Evolutionary conservation across 768 basidiomycete genomes (phyloP), one percentile per base, ranked within the genome.

Genomic region (Tulasnella sp.): DNA sequence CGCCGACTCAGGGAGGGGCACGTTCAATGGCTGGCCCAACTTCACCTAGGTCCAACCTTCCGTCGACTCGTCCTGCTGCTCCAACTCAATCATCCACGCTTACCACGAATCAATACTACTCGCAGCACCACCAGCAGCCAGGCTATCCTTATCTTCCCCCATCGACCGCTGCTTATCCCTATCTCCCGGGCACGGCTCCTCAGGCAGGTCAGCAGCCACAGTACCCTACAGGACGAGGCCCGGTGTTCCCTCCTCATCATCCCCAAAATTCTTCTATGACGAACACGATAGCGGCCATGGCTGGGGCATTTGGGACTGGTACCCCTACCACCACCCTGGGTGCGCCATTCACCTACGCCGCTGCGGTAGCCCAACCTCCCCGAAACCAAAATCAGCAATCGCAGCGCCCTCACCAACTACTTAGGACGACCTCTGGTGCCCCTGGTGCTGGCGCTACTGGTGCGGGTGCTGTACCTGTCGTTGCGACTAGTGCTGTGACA

Each of bases 81-180:
- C 21, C 48, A 6, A 31, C 48, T 7, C n/a, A n/a, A n/a, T n/a
- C n/a, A n/a, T n/a, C n/a, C n/a, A 27, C 23, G 27, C 6, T 27
- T 7, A 31, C 41, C 7, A n/a, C 17, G 27, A n/a, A 43, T n/a
- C 41, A 43, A 17, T 25, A 43, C 17, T 43, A 43, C 41, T n/a
- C 41, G 41, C 27, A 25, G 41, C 27, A 43, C 27, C 41, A 43
- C 17, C 41, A 43, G 41, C 52, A 54, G 21, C 41, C 55, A 34
- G 55, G 55, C 3, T 57, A 57, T 37, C 55, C 55, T 8, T 57
- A 57, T 34, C 35, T 57, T 19, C 55, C 55, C 9, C 31, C 40
- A 2, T 25, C 40, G n/a, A 29, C 39, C 8, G 31, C 54, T 27
- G n/a, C n/a, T n/a, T n/a, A n/a, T n/a, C n/a, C n/a, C n/a, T n/a